These are phyloP conservation scores for Coelastrella sp. DNA, from an alignment of 139 green algal genomes.

Conservation along the genomic window DNA sequence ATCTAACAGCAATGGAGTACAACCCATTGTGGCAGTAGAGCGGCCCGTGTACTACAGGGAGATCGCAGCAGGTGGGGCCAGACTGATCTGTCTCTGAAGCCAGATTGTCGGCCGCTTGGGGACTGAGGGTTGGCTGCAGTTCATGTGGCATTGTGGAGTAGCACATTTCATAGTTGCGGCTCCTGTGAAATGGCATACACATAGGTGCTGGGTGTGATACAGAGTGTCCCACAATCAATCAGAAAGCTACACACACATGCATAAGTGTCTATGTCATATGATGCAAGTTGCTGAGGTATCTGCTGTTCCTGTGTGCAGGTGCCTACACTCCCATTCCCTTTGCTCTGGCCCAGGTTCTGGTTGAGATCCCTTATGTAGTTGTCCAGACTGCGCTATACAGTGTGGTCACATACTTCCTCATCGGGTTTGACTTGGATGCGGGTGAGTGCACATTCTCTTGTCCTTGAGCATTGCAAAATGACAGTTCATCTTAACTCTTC, in stretches of 20 bases:
- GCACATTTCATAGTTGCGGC: too few species aligned
- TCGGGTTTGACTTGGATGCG: constrained; percentile 55
- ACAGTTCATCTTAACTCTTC: too few species aligned
- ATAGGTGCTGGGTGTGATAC: too few species aligned
- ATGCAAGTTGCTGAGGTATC: too few species aligned
- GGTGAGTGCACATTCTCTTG: not conserved
- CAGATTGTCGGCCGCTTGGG: not conserved
- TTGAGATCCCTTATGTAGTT: constrained; percentile 66
- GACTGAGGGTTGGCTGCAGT: not conserved
- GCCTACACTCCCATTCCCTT: constrained; percentile 40
- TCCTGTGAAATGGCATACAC: too few species aligned
- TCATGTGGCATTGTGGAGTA: too few species aligned
- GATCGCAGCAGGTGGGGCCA: constrained; percentile 28
- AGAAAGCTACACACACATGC: too few species aligned
- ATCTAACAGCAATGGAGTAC: constrained; percentile 43
- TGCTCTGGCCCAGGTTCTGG: constrained; percentile 44
- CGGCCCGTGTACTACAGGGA: constrained; percentile 50
- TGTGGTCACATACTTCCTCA: constrained; percentile 63
- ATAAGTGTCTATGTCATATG: too few species aligned
- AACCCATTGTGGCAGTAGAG: constrained; percentile 44
- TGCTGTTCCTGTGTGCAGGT: not conserved
- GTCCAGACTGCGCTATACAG: constrained; percentile 60
- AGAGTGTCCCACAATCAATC: too few species aligned
- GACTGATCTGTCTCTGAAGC: not conserved
- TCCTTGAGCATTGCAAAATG: too few species aligned